Base-by-base conservation (phyloP, 164 flowering plant species). In the Sedum album region DNA sequence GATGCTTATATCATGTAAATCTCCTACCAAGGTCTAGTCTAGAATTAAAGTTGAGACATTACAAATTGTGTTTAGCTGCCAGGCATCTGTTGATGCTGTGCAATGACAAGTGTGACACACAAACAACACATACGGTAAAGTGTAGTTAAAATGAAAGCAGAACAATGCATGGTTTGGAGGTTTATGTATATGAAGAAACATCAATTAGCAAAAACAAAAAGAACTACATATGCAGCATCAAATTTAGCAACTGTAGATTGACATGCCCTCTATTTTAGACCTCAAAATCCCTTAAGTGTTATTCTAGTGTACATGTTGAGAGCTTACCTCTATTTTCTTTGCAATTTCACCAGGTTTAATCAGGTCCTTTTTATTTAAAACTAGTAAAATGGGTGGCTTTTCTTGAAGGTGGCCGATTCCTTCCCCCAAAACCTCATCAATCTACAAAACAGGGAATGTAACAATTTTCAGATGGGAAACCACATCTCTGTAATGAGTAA, bases 271-370 rank as follows among this genome's bases (percentile, higher is more conserved):
- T n/a, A n/a, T n/a, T n/a, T n/a, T n/a, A n/a, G n/a, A n/a, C n/a
- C n/a, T 21, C 6, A 10, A 51, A 23, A n/a, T 1, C 38, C 65
- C 30, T 6, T 4, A 4, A 21, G 6, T 31, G 3, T 15, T 20
- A 36, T 31, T 62, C 41, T 21, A 36, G 66, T 35, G 31, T 20
- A 31, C 42, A 46, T 39, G 14, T 66, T 68, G 36, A 68, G n/a
- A 68, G 42, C 81, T 67, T 38, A 95, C 99, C 97, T 90, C 84
- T 42, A 95, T 81, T 74, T 83, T 95, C 83, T 90, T 92, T 65
- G 93, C 96, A 72, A 92, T 82, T 85, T 95, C 97, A 69, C 99
- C 97, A 71, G 99, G 97, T 78, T 88, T 95, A 62, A 95, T 90
- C 70, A 88, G 74, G 73, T 95, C 97, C 78, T 88, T 94, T 82